Conservation (phyloP, 257 asterid genomes). For the Penstemon barbatus region DNA sequence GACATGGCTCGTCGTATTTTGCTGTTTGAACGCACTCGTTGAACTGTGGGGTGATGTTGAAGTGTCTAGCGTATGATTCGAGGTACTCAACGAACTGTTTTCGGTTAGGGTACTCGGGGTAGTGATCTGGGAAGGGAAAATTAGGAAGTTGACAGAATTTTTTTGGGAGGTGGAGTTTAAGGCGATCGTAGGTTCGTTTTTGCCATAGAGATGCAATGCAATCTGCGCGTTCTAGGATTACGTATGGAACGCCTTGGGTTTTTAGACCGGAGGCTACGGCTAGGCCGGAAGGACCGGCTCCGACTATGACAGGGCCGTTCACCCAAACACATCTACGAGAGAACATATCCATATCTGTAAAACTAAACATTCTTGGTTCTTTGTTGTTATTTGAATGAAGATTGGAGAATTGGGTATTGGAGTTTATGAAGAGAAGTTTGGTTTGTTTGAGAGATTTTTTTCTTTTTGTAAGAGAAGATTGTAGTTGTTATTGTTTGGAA, state of each 20-base stretch:
- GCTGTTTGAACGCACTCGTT: conserved; percentile 75
- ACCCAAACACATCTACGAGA: conserved; percentile 79
- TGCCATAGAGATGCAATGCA: conserved; percentile 96
- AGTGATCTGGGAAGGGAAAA: conserved; percentile 72
- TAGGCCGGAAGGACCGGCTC: conserved; percentile 92
- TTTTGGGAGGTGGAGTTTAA: conserved; percentile 82
- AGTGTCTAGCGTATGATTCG: conserved; percentile 55
- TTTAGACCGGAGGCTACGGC: conserved; percentile 89
- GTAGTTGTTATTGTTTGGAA: conserved; percentile 32
- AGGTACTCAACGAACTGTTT: conserved; percentile 70
- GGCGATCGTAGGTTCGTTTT: conserved; percentile 78
- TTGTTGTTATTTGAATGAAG: neutral
- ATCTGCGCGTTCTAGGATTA: conserved; percentile 66
- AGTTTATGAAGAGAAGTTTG: neutral
- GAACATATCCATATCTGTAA: conserved; percentile 40
- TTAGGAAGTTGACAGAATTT: conserved; percentile 75
- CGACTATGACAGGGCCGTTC: conserved; percentile 82
- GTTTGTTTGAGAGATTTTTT: neutral
- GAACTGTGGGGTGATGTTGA: conserved; percentile 65
- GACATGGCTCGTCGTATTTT: conserved; percentile 65
- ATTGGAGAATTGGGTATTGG: neutral
- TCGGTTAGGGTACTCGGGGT: conserved; percentile 76
- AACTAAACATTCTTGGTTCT: conserved; percentile 48
- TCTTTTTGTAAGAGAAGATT: conserved; percentile 3
- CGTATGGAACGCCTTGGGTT: conserved; percentile 67